These are phyloP conservation scores for Leccinum longicurvipes DNA, from an alignment of 768 basidiomycete genomes.

Conservation along the genomic window DNA sequence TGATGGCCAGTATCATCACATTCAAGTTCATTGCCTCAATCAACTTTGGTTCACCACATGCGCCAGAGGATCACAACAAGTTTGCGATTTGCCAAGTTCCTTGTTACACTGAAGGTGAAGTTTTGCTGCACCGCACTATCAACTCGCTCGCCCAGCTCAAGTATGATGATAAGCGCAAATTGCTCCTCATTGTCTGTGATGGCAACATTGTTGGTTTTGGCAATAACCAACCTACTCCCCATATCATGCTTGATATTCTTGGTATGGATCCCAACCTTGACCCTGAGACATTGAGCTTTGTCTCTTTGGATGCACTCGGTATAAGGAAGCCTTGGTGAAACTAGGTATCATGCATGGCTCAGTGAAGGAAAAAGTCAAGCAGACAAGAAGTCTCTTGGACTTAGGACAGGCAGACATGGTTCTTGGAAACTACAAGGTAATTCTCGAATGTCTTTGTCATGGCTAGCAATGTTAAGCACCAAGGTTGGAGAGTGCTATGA, in stretches of 20 bases:
- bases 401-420: conserved; percentile 71
- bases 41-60: neutral
- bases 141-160: conserved; percentile 55
- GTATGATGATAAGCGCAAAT: conserved; percentile 66
- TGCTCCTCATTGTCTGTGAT: conserved; percentile 91
- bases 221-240: conserved; percentile 93
- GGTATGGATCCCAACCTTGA: conserved; percentile 91
- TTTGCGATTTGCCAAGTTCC: neutral
- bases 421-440: conserved; percentile 79
- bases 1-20: neutral
- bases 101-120: conserved; percentile 69
- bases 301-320: conserved; percentile 87
- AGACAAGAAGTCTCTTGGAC: conserved; percentile 52
- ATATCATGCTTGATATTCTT: conserved; percentile 94
- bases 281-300: conserved; percentile 92
- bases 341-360: conserved; percentile 59
- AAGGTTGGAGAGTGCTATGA: too few relatives aligned
- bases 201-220: conserved; percentile 98
- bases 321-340: conserved; percentile 60
- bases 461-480: too few relatives aligned
- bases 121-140: conserved; percentile 56
- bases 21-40: neutral
- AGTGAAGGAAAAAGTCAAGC: conserved; percentile 56
- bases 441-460: too few relatives aligned
- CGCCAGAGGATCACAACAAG: neutral